A percentile compares a stretch with the other conserved stretches of the same genome.
Conservation (phyloP, 2,329 filamentous ascomycete genomes). For the Cryphonectria japonica region DNA sequence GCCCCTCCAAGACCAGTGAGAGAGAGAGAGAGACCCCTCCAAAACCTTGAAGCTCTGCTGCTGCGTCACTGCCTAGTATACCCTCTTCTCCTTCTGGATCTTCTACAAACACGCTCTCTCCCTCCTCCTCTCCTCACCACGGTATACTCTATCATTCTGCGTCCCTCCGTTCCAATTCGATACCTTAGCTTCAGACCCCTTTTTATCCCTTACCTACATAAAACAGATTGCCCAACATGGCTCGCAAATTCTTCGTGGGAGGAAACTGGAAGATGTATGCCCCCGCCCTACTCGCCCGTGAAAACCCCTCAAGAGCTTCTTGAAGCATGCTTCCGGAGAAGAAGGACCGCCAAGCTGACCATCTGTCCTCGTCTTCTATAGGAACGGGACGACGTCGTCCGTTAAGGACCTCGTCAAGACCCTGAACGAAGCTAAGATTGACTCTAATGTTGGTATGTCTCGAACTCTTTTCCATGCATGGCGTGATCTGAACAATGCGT, state of each 20-base stretch:
- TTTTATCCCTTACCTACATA: not conserved
- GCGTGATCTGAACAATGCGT: not conserved
- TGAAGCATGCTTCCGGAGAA: slow-evolving; percentile 19
- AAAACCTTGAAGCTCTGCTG: not conserved
- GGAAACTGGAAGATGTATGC: slow-evolving; percentile 99
- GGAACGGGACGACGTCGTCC: slow-evolving; percentile 90
- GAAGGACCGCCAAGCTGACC: slow-evolving; percentile 28
- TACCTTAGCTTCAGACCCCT: not conserved
- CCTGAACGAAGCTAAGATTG: slow-evolving; percentile 84
- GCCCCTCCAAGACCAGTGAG: slow-evolving; percentile 3
- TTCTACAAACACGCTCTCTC: slow-evolving; percentile 1
- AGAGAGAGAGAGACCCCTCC: slow-evolving; percentile 1
- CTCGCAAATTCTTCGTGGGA: slow-evolving; percentile 95
- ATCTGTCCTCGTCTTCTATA: slow-evolving; percentile 44
- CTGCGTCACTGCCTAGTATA: slow-evolving; percentile 13
- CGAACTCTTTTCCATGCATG: not conserved
- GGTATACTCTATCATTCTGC: not conserved
- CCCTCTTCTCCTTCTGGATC: not conserved
- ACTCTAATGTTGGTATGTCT: slow-evolving; percentile 72
- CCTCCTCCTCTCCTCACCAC: not conserved
- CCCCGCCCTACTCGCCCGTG: slow-evolving; percentile 34
- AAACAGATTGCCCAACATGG: slow-evolving; percentile 66
- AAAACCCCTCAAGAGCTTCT: slow-evolving; percentile 35
- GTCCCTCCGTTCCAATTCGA: not conserved
- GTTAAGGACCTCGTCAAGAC: slow-evolving; percentile 90